Conservation (phyloP, 208 protist species). For the Leishmania arabica region DNA sequence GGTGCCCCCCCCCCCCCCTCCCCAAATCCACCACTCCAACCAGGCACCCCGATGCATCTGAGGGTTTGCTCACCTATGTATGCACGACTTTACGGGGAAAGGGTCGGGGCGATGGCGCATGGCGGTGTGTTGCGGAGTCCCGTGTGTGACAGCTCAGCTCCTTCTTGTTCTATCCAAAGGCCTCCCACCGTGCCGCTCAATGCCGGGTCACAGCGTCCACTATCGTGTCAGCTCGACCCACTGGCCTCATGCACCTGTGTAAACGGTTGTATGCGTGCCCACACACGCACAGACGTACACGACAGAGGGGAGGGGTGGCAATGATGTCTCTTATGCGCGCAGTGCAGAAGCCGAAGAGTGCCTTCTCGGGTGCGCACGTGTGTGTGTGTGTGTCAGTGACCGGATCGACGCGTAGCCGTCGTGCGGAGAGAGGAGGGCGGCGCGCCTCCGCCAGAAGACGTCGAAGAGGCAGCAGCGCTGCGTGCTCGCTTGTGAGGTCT, state of each 20-base stretch:
- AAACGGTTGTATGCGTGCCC: not conserved
- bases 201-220: not conserved
- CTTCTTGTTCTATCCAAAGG: not conserved
- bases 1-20: too few relatives aligned
- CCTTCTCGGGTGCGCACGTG: not conserved
- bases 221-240: not conserved
- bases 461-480: conserved; percentile 21
- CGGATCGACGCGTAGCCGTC: conserved; percentile 10
- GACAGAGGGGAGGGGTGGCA: not conserved
- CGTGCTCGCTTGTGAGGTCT: conserved; percentile 24
- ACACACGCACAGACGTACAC: not conserved
- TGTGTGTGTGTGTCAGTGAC: not conserved
- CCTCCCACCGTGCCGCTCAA: not conserved
- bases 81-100: not conserved
- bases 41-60: not conserved
- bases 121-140: not conserved
- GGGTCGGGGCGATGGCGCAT: not conserved
- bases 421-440: conserved; percentile 11
- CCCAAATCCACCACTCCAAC: not conserved
- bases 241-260: not conserved
- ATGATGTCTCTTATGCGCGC: not conserved
- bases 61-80: not conserved
- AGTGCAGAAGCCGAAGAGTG: too few relatives aligned
- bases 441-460: conserved; percentile 1
- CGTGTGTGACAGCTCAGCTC: not conserved